Evolutionary conservation across 345 rosid species (phyloP).

Genomic region (Aquilaria sinensis): DNA sequence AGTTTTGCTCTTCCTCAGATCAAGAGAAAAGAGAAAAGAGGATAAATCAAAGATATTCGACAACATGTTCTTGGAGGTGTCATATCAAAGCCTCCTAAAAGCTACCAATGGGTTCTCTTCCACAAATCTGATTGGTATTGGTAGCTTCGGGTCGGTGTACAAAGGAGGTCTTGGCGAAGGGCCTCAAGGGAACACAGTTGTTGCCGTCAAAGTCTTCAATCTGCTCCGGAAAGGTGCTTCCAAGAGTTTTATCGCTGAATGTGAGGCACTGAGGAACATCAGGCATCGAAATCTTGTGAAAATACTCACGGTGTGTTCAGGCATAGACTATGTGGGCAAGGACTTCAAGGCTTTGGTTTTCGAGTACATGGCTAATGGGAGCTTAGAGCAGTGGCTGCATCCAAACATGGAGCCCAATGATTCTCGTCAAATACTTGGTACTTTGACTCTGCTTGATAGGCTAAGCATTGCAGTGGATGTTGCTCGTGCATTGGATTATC

Average conservation of each 20-base stretch:
- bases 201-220: slow-evolving; percentile 38
- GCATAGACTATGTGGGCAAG: slow-evolving; percentile 3
- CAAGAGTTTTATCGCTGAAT: slow-evolving; percentile 43
- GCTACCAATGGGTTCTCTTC: slow-evolving; percentile 13
- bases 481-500: slow-evolving; percentile 15
- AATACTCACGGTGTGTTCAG: slow-evolving; percentile 18
- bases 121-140: slow-evolving; percentile 13
- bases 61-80: background rate
- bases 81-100: slow-evolving; percentile 10
- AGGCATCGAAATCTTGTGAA: slow-evolving; percentile 40
- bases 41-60: background rate
- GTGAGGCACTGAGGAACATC: slow-evolving; percentile 26
- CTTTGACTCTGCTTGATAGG: background rate
- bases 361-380: slow-evolving; percentile 13
- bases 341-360: slow-evolving; percentile 11
- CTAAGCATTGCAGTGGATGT: slow-evolving; percentile 5
- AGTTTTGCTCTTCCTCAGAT: too few relatives aligned
- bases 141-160: slow-evolving; percentile 18
- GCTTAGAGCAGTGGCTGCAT: slow-evolving; percentile 18
- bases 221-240: slow-evolving; percentile 29
- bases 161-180: slow-evolving; percentile 15
- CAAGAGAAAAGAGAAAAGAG: too few relatives aligned
- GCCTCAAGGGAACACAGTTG: background rate
- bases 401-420: background rate
- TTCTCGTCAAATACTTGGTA: too few relatives aligned